phyloP scores from a whole-genome alignment of 1,284 basidiomycete genomes.

The Garcileccinum viscosum region DNA sequence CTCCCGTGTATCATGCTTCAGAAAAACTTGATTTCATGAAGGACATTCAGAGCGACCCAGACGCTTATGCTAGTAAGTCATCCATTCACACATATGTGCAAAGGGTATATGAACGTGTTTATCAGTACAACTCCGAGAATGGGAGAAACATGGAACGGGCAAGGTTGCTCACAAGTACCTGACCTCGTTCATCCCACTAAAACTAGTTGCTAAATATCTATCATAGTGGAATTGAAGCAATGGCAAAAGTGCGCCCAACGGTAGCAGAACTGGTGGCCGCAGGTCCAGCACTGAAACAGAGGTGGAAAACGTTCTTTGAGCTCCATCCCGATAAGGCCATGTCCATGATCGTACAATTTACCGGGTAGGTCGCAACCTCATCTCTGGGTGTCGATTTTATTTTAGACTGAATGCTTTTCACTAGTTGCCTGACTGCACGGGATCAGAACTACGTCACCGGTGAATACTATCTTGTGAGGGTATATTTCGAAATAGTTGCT shows the following conservation, averaged over 20 bases:
- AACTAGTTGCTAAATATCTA: neutral
- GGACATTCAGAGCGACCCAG: neutral
- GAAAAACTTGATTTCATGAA: neutral
- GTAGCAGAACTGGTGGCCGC: neutral
- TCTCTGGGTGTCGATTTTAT: neutral
- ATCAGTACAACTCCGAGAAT: neutral
- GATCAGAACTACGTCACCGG: neutral
- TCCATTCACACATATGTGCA: neutral
- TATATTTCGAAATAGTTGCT: neutral
- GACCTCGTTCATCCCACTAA: neutral
- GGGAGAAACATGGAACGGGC: neutral
- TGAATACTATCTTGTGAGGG: neutral
- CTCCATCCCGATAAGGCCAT: neutral
- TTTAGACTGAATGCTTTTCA: neutral
- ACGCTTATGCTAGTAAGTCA: neutral
- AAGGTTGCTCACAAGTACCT: neutral
- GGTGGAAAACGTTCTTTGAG: neutral
- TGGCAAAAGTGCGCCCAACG: neutral
- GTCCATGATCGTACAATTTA: neutral
- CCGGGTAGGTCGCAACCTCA: neutral
- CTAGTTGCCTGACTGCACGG: neutral
- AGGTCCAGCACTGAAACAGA: neutral
- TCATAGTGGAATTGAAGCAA: neutral
- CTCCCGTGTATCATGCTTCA: neutral
- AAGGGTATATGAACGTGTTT: neutral